Conservation (phyloP, 2,329 filamentous ascomycete genomes). For the Colletotrichum sp. region DNA sequence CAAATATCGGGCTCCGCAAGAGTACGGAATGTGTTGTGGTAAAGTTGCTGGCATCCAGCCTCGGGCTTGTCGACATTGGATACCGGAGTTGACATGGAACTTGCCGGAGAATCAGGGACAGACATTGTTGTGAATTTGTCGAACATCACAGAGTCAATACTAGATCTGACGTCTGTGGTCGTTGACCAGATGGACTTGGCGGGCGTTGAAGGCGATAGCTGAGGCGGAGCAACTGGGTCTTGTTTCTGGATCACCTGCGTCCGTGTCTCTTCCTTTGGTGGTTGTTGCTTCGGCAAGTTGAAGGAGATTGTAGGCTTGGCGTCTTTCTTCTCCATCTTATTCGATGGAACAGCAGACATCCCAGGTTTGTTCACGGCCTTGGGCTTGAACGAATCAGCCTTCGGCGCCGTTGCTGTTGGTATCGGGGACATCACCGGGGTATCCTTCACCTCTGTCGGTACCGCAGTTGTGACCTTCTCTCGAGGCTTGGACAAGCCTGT, state of each 20-base stretch:
- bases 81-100: not conserved
- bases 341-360: not conserved
- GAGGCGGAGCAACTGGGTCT: not conserved
- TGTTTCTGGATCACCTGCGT: not conserved
- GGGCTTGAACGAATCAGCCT: not conserved
- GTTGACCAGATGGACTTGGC: not conserved
- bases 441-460: accelerated
- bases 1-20: not conserved
- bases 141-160: not conserved
- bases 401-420: accelerated
- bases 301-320: not conserved
- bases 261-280: accelerated
- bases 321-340: no score
- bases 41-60: not conserved
- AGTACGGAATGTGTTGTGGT: not conserved
- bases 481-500: not conserved
- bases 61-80: not conserved
- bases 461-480: accelerated
- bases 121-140: not conserved
- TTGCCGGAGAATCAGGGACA: not conserved
- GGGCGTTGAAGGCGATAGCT: not conserved
- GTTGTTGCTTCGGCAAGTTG: not conserved
- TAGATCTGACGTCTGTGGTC: not conserved
- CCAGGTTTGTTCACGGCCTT: accelerated
- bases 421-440: accelerated